Conservation (phyloP, 169 alveolate genomes). For the Cryptosporidium meleagridis region DNA sequence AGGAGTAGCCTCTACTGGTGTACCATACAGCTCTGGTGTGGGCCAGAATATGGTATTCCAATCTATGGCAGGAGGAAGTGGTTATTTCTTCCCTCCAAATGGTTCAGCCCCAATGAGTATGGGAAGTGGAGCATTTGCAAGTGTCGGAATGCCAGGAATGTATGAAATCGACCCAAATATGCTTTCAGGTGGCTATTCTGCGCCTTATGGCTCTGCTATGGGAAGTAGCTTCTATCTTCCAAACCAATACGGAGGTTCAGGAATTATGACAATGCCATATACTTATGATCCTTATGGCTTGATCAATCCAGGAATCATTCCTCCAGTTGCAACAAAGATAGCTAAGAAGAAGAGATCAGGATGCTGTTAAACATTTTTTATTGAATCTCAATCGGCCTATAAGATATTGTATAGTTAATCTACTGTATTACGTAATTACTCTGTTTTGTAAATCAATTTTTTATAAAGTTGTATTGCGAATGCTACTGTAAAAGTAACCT, state of each 20-base stretch:
- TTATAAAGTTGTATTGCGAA: background rate
- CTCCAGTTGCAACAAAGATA: slow-evolving; percentile 65
- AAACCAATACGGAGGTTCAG: slow-evolving; percentile 52
- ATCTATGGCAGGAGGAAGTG: slow-evolving; percentile 69
- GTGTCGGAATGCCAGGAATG: slow-evolving; percentile 74
- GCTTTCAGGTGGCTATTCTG: slow-evolving; percentile 50
- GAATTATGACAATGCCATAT: slow-evolving; percentile 71
- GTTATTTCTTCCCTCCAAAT: slow-evolving; percentile 67
- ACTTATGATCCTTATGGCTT: slow-evolving; percentile 73
- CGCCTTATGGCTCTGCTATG: slow-evolving; percentile 74
- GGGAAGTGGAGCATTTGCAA: slow-evolving; percentile 66
- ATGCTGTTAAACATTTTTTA: slow-evolving; percentile 21
- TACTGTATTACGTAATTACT: slow-evolving; percentile 24
- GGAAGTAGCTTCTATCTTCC: slow-evolving; percentile 71
- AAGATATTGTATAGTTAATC: slow-evolving; percentile 25
- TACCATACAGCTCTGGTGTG: slow-evolving; percentile 49
- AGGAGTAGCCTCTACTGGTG: slow-evolving; percentile 48
- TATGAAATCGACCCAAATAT: slow-evolving; percentile 64
- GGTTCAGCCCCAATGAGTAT: slow-evolving; percentile 59
- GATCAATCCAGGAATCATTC: slow-evolving; percentile 73
- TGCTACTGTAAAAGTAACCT: slow-evolving; percentile 17
- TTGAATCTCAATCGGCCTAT: background rate
- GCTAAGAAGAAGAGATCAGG: slow-evolving; percentile 72
- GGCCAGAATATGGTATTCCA: slow-evolving; percentile 61
- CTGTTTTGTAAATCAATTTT: background rate